A percentile compares a stretch with the other conserved stretches of the same genome.
Conservation (phyloP, 108 stramenopile genomes). For the Skeletonema grethae region DNA sequence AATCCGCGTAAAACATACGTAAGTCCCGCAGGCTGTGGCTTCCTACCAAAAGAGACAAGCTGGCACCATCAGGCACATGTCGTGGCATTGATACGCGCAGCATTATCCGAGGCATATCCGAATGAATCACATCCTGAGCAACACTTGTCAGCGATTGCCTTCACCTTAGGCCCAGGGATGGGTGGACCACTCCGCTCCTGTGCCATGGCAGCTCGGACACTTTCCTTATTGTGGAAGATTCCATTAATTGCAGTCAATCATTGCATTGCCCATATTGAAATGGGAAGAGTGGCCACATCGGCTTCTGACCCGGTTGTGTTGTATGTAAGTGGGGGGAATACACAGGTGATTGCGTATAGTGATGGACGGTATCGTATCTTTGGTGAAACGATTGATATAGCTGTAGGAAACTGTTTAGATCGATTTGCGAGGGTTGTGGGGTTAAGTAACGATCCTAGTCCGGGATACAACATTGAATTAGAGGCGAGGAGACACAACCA, state of each 20-base stretch:
- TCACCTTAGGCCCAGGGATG: constrained; percentile 99
- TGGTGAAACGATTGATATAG: constrained; percentile 99
- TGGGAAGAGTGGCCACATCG: constrained; percentile 95
- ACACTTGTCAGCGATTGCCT: constrained; percentile 74
- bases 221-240: constrained; percentile 86
- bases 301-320: constrained; percentile 93
- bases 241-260: constrained; percentile 98
- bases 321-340: constrained; percentile 98
- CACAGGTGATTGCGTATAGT: constrained; percentile 96
- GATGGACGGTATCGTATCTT: constrained; percentile 95
- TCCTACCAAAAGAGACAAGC: constrained; percentile 96
- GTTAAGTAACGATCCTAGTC: constrained; percentile 96
- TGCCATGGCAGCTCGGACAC: constrained; percentile 88
- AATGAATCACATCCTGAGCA: constrained; percentile 45
- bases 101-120: constrained; percentile 87
- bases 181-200: constrained; percentile 95
- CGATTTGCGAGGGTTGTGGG: constrained; percentile 94
- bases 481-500: constrained; percentile 73
- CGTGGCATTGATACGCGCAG: constrained; percentile 87
- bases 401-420: constrained; percentile 99
- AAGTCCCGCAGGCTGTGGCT: constrained; percentile 94
- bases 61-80: constrained; percentile 97
- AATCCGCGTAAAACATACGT: constrained; percentile 98
- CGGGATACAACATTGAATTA: constrained; percentile 99
- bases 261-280: constrained; percentile 99